Percentiles rank a stretch among this genome's conserved stretches.
These are phyloP conservation scores for Entomortierella chlamydospora DNA, from an alignment of 192 early-diverging fungal genomes.

Conservation along the genomic window DNA sequence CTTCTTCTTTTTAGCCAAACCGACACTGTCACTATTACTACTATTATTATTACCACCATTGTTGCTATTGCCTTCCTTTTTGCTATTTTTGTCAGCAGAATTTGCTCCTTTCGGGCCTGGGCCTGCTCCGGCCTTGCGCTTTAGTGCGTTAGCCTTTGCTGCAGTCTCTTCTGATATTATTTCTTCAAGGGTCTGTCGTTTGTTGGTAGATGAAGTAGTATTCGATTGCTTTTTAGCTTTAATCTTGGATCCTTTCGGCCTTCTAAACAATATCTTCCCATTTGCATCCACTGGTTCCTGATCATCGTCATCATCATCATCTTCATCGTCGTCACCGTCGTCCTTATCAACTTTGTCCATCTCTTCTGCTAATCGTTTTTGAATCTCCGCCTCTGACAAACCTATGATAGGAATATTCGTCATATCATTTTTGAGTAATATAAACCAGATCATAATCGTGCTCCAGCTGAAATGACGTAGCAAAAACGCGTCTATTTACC, in stretches of 20 bases:
- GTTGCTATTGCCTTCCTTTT: neutral
- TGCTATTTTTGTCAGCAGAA: conserved; percentile 4
- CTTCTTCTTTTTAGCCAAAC: conserved; percentile 22
- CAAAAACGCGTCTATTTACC: conserved; percentile 7
- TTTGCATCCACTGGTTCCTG: conserved; percentile 36
- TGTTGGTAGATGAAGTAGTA: neutral
- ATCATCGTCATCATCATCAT: conserved; percentile 31
- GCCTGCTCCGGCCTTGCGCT: conserved; percentile 15
- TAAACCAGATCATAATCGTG: no score
- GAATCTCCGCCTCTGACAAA: conserved; percentile 42
- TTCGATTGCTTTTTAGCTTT: conserved; percentile 10
- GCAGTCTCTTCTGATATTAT: conserved; percentile 20
- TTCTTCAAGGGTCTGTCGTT: conserved; percentile 34
- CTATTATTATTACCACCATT: neutral
- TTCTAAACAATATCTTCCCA: conserved; percentile 50
- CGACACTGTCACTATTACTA: neutral
- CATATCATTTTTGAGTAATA: conserved; percentile 2
- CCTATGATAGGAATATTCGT: conserved; percentile 18
- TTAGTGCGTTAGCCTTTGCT: conserved; percentile 16
- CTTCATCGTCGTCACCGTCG: conserved; percentile 12
- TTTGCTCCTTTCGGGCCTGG: neutral
- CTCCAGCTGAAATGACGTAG: neutral
- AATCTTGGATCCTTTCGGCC: conserved; percentile 33
- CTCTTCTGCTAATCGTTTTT: conserved; percentile 30
- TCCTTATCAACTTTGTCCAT: neutral